These are phyloP conservation scores for Suhomyces kilbournensis DNA, from an alignment of 805 yeast genomes.

Conservation along the genomic window DNA sequence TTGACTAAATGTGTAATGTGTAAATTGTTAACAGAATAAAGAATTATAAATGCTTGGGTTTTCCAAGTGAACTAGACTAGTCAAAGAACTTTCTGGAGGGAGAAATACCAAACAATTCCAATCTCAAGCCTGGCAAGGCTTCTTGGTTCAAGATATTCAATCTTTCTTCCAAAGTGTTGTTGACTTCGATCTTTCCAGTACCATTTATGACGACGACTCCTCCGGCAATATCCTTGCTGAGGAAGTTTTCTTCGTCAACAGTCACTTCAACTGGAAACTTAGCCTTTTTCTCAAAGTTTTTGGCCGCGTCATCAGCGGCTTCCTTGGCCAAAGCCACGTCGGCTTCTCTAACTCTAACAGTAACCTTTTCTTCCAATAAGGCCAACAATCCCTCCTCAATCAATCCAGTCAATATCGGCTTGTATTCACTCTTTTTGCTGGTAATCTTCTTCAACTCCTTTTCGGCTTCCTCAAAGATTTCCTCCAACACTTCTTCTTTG, in stretches of 20 bases:
- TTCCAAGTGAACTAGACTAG: constrained; percentile 26
- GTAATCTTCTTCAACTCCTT: constrained; percentile 57
- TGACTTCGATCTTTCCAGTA: constrained; percentile 79
- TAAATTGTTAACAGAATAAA: not conserved
- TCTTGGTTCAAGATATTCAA: constrained; percentile 75
- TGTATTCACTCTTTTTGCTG: constrained; percentile 56
- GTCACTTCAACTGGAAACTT: constrained; percentile 53
- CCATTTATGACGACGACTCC: constrained; percentile 75
- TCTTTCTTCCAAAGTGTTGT: constrained; percentile 94
- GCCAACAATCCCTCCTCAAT: constrained; percentile 73
- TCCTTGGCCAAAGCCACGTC: constrained; percentile 62
- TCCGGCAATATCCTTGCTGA: constrained; percentile 71
- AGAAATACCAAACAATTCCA: constrained; percentile 85
- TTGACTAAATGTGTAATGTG: too few relatives aligned
- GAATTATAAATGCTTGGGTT: not conserved
- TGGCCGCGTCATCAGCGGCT: constrained; percentile 59
- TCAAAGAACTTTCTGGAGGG: constrained; percentile 87
- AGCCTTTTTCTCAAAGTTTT: constrained; percentile 61
- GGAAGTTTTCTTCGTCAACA: constrained; percentile 53
- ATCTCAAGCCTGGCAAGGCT: constrained; percentile 88
- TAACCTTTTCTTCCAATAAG: constrained; percentile 67
- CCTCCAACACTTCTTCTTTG: constrained; percentile 71
- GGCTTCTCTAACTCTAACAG: constrained; percentile 62
- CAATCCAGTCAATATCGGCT: constrained; percentile 67
- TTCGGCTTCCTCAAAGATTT: constrained; percentile 70